Evolutionary conservation across 2,329 filamentous ascomycete species (phyloP), one percentile per base, ranked within the genome.

Genomic region (Geosmithia putterillii): DNA sequence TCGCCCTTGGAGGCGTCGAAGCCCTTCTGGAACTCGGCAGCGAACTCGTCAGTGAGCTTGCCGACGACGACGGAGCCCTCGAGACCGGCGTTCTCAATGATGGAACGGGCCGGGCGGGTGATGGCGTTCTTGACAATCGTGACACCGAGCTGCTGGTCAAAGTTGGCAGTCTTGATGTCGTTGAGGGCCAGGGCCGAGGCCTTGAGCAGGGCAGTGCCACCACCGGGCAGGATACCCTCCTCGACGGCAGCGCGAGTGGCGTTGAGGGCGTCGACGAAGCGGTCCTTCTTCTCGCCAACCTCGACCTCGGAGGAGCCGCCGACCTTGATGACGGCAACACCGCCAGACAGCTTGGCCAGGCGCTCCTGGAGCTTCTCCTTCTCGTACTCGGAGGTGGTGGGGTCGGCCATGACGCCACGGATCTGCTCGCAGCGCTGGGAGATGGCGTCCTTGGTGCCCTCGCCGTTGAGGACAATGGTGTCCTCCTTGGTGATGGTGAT

Each of bases 311-410:
- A 96, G 51, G 89, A 79, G 65, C 92, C 92, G 57, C 92, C 92
- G 50, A 98, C 92, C 79, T 94, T 95, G 78, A 98, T 96, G 69
- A 98, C 92, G 56, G 92, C 92, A 57, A 98, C 92, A 77, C 92
- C 92, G 51, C 92, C 92, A 53, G 92, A 96, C 54, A 98, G 86
- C 82, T 98, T 98, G 56, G 92, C 92, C 48, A 98, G 86, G 71
- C 92, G 92, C 76, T 98, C 92, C 74, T 96, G 92, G 52, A 98
- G 86, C 81, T 98, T 98, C 84, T 98, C 92, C 80, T 95, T 96
- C 80, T 98, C 92, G 71, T 98, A 98, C 61, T 98, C 92, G 41
- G 89, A 95, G 51, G 92, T 98, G 56, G 78, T 82, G 52, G 90
- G 84, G 71, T 98, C 92, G 49, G 74, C 76, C 74, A 95, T 95